These are phyloP conservation scores for Alternaria sp. DNA, from an alignment of 2,329 filamentous ascomycete species.

Conservation along the genomic window DNA sequence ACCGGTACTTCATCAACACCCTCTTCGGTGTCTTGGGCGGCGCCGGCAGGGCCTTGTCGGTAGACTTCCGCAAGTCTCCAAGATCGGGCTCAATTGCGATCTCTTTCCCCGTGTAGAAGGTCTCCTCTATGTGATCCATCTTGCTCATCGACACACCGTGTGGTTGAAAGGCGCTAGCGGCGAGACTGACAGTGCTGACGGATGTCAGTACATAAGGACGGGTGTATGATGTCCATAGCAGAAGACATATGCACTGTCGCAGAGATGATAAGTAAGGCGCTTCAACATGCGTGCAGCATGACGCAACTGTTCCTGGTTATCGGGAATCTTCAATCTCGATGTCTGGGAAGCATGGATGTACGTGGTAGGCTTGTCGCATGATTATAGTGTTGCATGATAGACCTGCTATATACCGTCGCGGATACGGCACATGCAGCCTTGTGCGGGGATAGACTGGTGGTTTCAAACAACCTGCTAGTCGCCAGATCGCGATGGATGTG, in stretches of 20 bases:
- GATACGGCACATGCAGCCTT: background rate
- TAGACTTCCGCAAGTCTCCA: conserved; percentile 27
- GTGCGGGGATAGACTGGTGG: background rate
- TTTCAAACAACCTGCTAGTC: background rate
- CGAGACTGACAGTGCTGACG: background rate
- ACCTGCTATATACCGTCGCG: background rate
- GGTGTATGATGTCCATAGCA: background rate
- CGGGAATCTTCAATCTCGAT: background rate
- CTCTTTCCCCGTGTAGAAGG: conserved; percentile 14
- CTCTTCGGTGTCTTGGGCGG: conserved; percentile 26
- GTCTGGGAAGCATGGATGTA: conserved; percentile 8
- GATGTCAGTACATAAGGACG: background rate
- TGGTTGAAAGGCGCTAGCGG: background rate
- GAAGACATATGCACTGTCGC: background rate
- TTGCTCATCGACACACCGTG: background rate
- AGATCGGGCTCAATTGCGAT: conserved; percentile 26
- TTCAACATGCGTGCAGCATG: background rate
- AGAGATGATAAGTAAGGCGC: background rate
- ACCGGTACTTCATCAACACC: conserved; percentile 26
- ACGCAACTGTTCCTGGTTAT: background rate
- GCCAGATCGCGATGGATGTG: background rate
- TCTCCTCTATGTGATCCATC: conserved; percentile 4
- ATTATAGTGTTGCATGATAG: background rate
- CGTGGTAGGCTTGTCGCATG: conserved; percentile 5
- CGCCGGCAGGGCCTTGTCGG: conserved; percentile 24